Conservation (phyloP, 1,139 yeast genomes). For the Geotrichum macrosporum region DNA sequence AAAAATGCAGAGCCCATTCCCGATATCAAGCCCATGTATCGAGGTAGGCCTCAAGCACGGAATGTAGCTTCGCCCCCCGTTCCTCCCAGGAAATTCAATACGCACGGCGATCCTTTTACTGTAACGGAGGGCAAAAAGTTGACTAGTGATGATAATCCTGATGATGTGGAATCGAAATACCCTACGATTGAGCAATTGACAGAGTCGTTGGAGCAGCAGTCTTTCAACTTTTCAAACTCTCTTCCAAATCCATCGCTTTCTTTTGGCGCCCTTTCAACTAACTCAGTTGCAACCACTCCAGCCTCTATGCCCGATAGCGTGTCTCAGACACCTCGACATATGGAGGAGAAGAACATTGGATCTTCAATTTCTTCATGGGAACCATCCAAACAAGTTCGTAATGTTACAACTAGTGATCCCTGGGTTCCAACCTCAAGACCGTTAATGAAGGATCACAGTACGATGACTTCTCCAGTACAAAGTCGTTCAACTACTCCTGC, state of each 20-base stretch:
- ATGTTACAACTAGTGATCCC: neutral
- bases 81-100: slow-evolving; percentile 1
- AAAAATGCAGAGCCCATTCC: slow-evolving; percentile 13
- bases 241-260: neutral
- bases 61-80: slow-evolving; percentile 1
- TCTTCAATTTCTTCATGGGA: neutral
- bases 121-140: slow-evolving; percentile 17
- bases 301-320: slow-evolving; percentile 6
- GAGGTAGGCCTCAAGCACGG: slow-evolving; percentile 18
- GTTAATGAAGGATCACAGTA: slow-evolving; percentile 16
- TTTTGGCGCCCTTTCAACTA: neutral
- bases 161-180: slow-evolving; percentile 30
- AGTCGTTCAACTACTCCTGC: slow-evolving; percentile 21
- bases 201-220: slow-evolving; percentile 26
- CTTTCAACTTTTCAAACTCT: slow-evolving; percentile 24
- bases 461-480: slow-evolving; percentile 19
- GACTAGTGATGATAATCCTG: slow-evolving; percentile 25
- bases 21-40: slow-evolving; percentile 18
- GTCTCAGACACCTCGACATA: slow-evolving; percentile 3
- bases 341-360: neutral
- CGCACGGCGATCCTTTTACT: slow-evolving; percentile 7
- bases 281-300: neutral
- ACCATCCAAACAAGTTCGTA: neutral
- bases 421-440: slow-evolving; percentile 11
- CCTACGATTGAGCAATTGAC: slow-evolving; percentile 39